Evolutionary conservation across 169 alveolate genomes (phyloP).

Genomic region (Plasmodium coatneyi): DNA sequence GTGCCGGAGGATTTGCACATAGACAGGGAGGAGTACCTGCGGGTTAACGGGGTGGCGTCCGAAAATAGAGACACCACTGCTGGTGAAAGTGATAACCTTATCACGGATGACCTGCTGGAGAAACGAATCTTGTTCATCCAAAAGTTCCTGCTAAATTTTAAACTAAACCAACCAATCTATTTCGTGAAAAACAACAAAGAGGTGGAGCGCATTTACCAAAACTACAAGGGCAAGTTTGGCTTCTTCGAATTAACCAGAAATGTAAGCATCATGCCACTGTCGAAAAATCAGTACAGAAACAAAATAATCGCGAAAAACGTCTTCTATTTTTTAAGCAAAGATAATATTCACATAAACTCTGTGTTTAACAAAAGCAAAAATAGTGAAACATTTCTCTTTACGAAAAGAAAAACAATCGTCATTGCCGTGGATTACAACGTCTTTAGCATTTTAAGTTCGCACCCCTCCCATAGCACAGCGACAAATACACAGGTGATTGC

Average conservation of each 20-base stretch:
- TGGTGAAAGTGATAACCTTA: not conserved
- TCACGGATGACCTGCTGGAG: slow-evolving; percentile 28
- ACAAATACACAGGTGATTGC: slow-evolving; percentile 29
- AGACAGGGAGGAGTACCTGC: slow-evolving; percentile 28
- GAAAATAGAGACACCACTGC: not conserved
- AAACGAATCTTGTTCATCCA: slow-evolving; percentile 43
- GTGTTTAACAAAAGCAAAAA: slow-evolving; percentile 39
- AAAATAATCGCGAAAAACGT: slow-evolving; percentile 23
- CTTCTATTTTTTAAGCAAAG: slow-evolving; percentile 46
- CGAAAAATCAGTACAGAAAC: slow-evolving; percentile 1
- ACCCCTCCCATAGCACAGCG: slow-evolving; percentile 27
- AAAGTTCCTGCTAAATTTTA: slow-evolving; percentile 23
- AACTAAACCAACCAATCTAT: slow-evolving; percentile 65
- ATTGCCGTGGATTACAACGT: slow-evolving; percentile 38
- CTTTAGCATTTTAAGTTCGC: slow-evolving; percentile 21
- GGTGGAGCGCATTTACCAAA: slow-evolving; percentile 48
- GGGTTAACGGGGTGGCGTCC: not conserved
- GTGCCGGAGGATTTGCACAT: slow-evolving; percentile 36
- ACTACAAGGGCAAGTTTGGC: slow-evolving; percentile 43
- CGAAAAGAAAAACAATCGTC: slow-evolving; percentile 59
- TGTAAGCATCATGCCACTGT: slow-evolving; percentile 28
- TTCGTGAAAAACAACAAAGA: slow-evolving; percentile 43
- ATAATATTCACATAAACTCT: slow-evolving; percentile 42
- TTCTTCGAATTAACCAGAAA: slow-evolving; percentile 70
- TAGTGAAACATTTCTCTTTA: slow-evolving; percentile 44